Conservation (phyloP, 495 filamentous ascomycete genomes). For the Cercophora newfieldiana region DNA sequence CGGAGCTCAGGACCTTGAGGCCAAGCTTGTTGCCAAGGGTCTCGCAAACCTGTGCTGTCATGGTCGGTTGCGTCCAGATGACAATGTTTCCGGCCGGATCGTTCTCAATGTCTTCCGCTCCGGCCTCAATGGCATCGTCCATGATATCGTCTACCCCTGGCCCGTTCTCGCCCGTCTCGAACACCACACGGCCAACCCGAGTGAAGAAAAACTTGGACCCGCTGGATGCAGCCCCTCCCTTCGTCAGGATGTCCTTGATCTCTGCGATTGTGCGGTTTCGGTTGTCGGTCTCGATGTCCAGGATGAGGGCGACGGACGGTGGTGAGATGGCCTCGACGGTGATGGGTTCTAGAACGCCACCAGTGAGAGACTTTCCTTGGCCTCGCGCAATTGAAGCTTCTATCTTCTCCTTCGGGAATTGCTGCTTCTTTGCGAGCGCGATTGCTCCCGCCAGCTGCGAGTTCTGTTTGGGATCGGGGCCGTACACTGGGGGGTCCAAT, state of each 20-base stretch:
- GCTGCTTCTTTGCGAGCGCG: conserved; percentile 78
- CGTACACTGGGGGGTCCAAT: conserved; percentile 50
- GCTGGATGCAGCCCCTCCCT: conserved; percentile 63
- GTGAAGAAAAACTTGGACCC: conserved; percentile 83
- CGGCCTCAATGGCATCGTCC: conserved; percentile 82
- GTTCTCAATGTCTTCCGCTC: conserved; percentile 75
- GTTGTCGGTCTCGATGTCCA: conserved; percentile 76
- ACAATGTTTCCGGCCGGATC: conserved; percentile 69
- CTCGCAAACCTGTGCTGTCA: conserved; percentile 65
- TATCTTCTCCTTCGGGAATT: conserved; percentile 79
- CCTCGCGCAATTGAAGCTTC: conserved; percentile 83
- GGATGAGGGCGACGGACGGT: conserved; percentile 72
- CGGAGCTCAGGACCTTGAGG: conserved; percentile 65
- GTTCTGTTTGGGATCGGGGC: conserved; percentile 71
- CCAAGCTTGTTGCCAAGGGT: conserved; percentile 56
- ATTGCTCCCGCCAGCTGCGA: conserved; percentile 70
- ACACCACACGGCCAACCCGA: conserved; percentile 68
- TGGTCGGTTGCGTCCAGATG: conserved; percentile 71
- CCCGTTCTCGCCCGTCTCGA: conserved; percentile 58
- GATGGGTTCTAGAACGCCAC: conserved; percentile 69
- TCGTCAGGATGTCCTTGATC: conserved; percentile 66
- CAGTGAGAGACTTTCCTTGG: conserved; percentile 73
- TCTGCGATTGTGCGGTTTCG: conserved; percentile 71
- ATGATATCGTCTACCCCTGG: conserved; percentile 71
- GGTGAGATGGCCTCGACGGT: conserved; percentile 83